These are phyloP conservation scores for Eucalyptus pauciflora DNA, from an alignment of 345 rosid genomes.

Conservation along the genomic window DNA sequence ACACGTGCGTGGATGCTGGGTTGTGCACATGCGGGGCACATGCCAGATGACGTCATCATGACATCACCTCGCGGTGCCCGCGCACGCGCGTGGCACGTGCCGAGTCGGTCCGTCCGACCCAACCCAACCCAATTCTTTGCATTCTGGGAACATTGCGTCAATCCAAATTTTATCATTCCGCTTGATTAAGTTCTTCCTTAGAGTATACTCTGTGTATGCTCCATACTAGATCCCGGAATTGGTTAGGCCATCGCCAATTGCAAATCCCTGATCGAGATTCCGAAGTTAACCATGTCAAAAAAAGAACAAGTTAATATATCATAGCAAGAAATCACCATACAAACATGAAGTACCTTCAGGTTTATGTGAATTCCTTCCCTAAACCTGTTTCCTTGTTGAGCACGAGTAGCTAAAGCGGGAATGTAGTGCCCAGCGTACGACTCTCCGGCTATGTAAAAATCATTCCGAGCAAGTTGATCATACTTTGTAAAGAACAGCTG, in stretches of 20 bases:
- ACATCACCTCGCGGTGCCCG: no score
- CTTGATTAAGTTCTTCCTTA: conserved; percentile 37
- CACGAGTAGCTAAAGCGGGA: conserved; percentile 37
- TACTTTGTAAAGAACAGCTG: conserved; percentile 62
- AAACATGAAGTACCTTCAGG: conserved; percentile 36
- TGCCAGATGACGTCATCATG: no score
- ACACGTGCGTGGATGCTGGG: no score
- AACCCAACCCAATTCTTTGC: conserved; percentile 11
- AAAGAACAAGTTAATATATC: neutral
- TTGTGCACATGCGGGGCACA: no score
- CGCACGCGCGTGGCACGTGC: no score
- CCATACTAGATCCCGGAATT: conserved; percentile 57
- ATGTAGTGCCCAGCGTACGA: conserved; percentile 89
- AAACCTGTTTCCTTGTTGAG: conserved; percentile 56
- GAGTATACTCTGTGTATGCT: conserved; percentile 66
- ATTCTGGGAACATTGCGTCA: conserved; percentile 19
- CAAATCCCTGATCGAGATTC: conserved; percentile 47
- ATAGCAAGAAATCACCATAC: neutral
- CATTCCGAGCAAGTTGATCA: conserved; percentile 42
- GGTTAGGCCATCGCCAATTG: conserved; percentile 79
- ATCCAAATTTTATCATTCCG: neutral
- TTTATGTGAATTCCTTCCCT: conserved; percentile 62
- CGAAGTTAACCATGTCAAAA: neutral
- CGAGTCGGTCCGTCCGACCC: neutral
- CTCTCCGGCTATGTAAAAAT: conserved; percentile 83